phyloP scores from a whole-genome alignment of 257 asterid genomes.

The Hygrophila difformis region DNA sequence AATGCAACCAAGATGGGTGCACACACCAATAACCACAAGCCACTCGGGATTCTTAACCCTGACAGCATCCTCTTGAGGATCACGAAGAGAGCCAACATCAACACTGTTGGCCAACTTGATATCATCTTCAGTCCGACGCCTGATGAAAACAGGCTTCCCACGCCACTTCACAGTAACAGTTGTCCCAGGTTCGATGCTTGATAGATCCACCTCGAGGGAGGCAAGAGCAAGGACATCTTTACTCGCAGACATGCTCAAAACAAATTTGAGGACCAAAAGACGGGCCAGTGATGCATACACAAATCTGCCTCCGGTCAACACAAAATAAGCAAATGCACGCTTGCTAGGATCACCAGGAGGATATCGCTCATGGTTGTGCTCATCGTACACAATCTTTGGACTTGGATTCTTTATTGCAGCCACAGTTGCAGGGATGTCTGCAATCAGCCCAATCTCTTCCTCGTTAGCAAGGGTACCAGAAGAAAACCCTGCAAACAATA shows the following conservation, averaged over 20 bases:
- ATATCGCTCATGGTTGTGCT: constrained; percentile 76
- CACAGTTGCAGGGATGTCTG: too few relatives aligned
- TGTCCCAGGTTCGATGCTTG: constrained; percentile 85
- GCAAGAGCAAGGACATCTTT: constrained; percentile 94
- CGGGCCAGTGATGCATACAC: constrained; percentile 60
- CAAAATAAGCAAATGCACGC: too few relatives aligned
- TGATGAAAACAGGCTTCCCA: constrained; percentile 91
- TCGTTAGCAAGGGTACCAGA: constrained; percentile 40
- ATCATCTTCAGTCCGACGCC: constrained; percentile 74
- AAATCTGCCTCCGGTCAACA: constrained; percentile 82
- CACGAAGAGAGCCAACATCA: constrained; percentile 60
- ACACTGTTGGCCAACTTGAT: constrained; percentile 75
- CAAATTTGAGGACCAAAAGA: constrained; percentile 54
- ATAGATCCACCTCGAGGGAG: constrained; percentile 81
- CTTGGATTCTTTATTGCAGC: constrained; percentile 81
- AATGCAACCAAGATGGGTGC: constrained; percentile 92
- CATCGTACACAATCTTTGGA: constrained; percentile 64
- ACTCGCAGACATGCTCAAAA: constrained; percentile 94
- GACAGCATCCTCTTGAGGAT: constrained; percentile 84
- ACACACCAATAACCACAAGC: constrained; percentile 86
- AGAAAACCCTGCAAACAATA: constrained; percentile 54
- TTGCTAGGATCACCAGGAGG: too few relatives aligned
- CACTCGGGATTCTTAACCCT: constrained; percentile 91
- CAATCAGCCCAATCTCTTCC: constrained; percentile 29
- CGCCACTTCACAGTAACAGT: constrained; percentile 98